Conservation (phyloP, 2,329 filamentous ascomycete species). For the Berkeleyomyces basicola region DNA sequence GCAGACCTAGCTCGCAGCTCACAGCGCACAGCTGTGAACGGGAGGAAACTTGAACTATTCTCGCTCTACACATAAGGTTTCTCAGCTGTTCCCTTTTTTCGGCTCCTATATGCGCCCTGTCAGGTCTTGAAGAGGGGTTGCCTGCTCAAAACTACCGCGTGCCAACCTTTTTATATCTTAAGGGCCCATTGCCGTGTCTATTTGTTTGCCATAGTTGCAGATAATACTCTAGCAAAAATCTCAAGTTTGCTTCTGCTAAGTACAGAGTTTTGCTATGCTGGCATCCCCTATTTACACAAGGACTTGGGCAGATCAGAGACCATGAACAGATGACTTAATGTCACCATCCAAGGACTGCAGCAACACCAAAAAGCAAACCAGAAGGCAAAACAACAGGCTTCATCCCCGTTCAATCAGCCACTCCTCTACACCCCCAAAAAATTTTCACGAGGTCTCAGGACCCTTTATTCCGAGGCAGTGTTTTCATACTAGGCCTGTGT, state of each 20-base stretch:
- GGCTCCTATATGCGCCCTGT: neutral
- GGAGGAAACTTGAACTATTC: neutral
- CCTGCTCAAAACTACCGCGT: no score
- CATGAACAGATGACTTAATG: neutral
- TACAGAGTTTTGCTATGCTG: neutral
- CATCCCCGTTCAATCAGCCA: slow-evolving; percentile 1
- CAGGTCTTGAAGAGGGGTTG: neutral
- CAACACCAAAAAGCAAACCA: neutral
- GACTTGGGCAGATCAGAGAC: neutral
- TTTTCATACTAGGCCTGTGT: neutral
- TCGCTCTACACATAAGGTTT: neutral
- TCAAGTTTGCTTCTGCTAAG: neutral
- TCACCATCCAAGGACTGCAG: neutral
- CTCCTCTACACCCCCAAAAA: neutral
- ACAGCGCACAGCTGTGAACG: neutral
- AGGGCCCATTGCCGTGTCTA: neutral
- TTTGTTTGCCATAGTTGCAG: neutral
- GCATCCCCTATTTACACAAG: neutral
- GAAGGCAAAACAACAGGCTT: neutral
- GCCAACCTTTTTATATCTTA: no score
- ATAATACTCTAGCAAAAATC: neutral
- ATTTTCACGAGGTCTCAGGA: neutral
- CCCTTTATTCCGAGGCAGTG: neutral
- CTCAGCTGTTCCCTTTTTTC: neutral
- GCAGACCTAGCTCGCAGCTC: neutral